Conservation (phyloP, 2,329 filamentous ascomycete species). For the Ophiosphaerella korrae region DNA sequence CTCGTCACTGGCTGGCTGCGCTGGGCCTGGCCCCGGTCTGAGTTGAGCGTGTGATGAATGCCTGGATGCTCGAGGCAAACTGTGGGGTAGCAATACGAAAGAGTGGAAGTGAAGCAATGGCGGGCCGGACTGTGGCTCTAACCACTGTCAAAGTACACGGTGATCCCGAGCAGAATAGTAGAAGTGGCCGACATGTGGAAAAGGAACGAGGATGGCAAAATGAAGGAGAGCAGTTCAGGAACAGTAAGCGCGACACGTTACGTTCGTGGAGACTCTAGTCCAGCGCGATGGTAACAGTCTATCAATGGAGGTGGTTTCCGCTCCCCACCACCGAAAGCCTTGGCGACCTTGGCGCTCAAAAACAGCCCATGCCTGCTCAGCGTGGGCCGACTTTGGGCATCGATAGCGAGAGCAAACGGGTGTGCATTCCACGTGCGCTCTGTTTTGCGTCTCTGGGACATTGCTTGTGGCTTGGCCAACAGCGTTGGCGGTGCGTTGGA, state of each 20-base stretch:
- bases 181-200: constrained; percentile 45
- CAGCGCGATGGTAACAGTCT: constrained; percentile 14
- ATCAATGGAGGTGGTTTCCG: constrained; percentile 7
- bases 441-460: too few species aligned
- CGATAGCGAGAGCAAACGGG: neutral
- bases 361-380: neutral
- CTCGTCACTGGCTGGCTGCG: constrained; percentile 9
- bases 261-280: constrained; percentile 31
- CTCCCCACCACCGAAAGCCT: constrained; percentile 19
- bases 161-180: constrained; percentile 41
- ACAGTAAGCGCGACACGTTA: constrained; percentile 42
- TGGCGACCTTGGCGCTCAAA: constrained; percentile 23
- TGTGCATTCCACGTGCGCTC: constrained; percentile 2
- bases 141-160: constrained; percentile 45
- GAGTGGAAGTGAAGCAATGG: constrained; percentile 26
- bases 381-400: neutral
- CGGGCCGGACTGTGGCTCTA: constrained; percentile 36
- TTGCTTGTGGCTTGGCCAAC: neutral
- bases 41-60: constrained; percentile 26
- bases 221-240: constrained; percentile 22
- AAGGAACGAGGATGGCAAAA: constrained; percentile 20
- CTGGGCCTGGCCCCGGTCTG: constrained; percentile 14
- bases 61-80: constrained; percentile 19
- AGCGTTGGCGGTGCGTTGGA: neutral
- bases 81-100: constrained; percentile 33